A percentile compares a stretch with the other conserved stretches of the same genome.
These are phyloP conservation scores for Phlebiopsis flavidoalba DNA, from an alignment of 768 basidiomycete species.

Conservation along the genomic window DNA sequence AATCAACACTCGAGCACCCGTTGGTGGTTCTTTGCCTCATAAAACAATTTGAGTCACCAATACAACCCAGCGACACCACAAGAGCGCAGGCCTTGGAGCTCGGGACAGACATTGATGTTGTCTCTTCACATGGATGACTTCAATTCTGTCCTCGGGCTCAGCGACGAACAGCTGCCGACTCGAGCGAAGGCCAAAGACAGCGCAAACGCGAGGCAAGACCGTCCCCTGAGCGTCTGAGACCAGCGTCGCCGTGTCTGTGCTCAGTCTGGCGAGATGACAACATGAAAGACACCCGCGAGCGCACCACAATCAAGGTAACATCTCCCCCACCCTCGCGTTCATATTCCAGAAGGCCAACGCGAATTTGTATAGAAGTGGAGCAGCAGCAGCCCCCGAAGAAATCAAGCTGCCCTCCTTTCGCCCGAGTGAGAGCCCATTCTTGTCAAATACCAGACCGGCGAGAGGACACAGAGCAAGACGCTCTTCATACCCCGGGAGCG, in stretches of 20 bases:
- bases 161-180: neutral
- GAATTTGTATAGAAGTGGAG: conserved; percentile 31
- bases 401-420: neutral
- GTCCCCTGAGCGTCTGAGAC: conserved; percentile 4
- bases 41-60: neutral
- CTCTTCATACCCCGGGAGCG: conserved; percentile 9
- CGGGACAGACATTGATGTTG: conserved; percentile 6
- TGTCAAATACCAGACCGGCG: neutral
- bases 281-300: neutral
- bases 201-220: neutral
- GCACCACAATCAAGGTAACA: conserved; percentile 17
- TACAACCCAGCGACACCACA: conserved; percentile 1
- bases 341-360: too few relatives aligned
- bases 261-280: conserved; percentile 5
- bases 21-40: neutral
- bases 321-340: neutral
- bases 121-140: conserved; percentile 8
- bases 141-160: conserved; percentile 1
- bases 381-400: conserved; percentile 57
- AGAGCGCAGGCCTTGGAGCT: neutral
- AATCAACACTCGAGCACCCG: neutral
- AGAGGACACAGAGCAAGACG: neutral
- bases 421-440: neutral
- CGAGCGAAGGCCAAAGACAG: neutral
- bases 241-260: neutral